Conservation (phyloP, 1,284 basidiomycete species). For the Ceraceosorus guamensis region DNA sequence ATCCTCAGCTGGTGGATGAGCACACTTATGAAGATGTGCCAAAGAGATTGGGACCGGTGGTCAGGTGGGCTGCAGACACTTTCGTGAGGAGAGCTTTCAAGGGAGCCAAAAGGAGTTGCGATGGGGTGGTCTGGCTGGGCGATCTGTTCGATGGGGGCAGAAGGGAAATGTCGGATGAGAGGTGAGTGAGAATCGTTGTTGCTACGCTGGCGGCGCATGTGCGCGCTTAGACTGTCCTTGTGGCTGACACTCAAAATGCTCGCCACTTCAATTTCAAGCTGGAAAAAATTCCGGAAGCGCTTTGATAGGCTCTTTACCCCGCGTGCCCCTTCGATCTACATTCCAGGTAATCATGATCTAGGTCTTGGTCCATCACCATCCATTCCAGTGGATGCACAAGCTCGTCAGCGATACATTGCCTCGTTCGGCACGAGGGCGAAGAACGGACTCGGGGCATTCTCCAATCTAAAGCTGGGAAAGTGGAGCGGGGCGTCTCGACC, state of each 20-base stretch:
- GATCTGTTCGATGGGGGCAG: constrained; percentile 29
- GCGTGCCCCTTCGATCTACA: constrained; percentile 15
- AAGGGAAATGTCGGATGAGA: constrained; percentile 5
- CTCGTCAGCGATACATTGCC: background rate
- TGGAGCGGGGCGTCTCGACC: too few relatives aligned
- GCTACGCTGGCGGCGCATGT: too few relatives aligned
- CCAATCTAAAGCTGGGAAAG: too few relatives aligned
- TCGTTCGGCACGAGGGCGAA: background rate
- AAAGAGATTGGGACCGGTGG: too few relatives aligned
- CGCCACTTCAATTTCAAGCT: constrained; percentile 8
- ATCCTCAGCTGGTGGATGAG: constrained; percentile 42
- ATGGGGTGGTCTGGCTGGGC: constrained; percentile 29
- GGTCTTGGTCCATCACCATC: background rate
- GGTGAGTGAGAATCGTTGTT: constrained; percentile 15
- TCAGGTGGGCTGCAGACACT: constrained; percentile 6
- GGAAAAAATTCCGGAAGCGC: constrained; percentile 14
- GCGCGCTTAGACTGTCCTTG: too few relatives aligned
- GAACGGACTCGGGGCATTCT: background rate
- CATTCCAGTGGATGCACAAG: background rate
- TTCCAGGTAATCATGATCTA: constrained; percentile 39
- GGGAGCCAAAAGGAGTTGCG: constrained; percentile 3
- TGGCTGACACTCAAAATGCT: too few relatives aligned
- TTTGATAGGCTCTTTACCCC: constrained; percentile 7
- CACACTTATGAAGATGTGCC: too few relatives aligned
- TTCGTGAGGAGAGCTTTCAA: constrained; percentile 4